Evolutionary conservation across 1,284 basidiomycete genomes (phyloP), one percentile per base, ranked within the genome.

Genomic region (Boletus semigastroideus): DNA sequence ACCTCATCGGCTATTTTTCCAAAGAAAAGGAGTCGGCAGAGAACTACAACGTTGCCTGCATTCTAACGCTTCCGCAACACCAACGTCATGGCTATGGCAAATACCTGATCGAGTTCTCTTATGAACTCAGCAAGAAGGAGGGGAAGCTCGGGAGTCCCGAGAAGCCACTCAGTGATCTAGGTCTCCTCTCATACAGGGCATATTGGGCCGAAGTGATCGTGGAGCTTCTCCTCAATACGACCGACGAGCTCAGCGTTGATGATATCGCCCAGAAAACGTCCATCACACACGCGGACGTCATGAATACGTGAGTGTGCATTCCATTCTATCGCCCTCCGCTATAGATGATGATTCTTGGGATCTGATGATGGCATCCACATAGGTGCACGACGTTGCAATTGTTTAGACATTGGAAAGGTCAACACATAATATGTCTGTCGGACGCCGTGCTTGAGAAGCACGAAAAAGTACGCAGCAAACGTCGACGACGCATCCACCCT

Each of bases 21-120:
- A 99, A 99, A 68, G 97, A 99, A 74, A 99, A 99, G 70, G 97
- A 99, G 70, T 97, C 86, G 7, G 90, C 96, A 14, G 96, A 99
- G 66, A 93, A 87, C 61, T 99, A 99, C 80, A 99, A 99, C 70
- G 92, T 99, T 48, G 96, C 97, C 0, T 99, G 97, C 79, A 98
- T 99, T 73, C 76, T 99, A 56, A 97, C 97, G 11, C 81, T 99
- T 36, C 97, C 97, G 8, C 97, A 99, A 70, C 91, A 98, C 69
- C 97, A 99, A 71, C 87, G 97, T 34, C 88, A 91, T 63, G 96
- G 96, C 1, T 98, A 93, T 70, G 97, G 97, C 51, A 93, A 93
- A 67, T 76, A 98, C 30, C 79, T 99, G 41, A 99, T 99, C 72
- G 94, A 99, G 69, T 99, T 99, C 68, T 95, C 92, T 5, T 99